Evolutionary conservation across 176 grass and related monocot species (phyloP), one percentile per base, ranked within the genome.

Genomic region (Carex pumila): DNA sequence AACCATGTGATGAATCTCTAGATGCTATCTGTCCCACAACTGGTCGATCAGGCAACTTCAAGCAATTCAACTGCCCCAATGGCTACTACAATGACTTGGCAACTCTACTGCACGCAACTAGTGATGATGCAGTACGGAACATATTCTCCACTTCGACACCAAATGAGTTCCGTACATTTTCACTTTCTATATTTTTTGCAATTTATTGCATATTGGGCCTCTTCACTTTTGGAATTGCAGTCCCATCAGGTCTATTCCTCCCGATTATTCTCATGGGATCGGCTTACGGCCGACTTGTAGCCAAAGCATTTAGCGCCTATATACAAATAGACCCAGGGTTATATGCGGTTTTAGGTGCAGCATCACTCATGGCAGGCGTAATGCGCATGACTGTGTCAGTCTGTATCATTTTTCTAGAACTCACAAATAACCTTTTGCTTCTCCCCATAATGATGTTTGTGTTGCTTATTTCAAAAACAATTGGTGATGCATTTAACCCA

Each of bases 221-320:
- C 88, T 15, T 98, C 83, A 98, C 96, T 79, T 95, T 98, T 84
- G 92, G 96, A 81, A 98, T 98, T 70, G 96, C 96, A 17, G 96
- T 98, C 0, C 96, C 96, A 1, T 95, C 96, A 3, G 92, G 96
- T 0, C 89, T 98, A 60, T 98, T 98, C 89, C 93, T 98, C 18
- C 96, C 96, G 37, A 95, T 98, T 88, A 98, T 98, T 90, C 92
- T 98, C 84, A 95, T 98, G 88, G 96, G 96, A 65, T 92, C 96
- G 5, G 96, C 91, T 13, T 98, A 98, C 53, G 96, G 96, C 71
- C 91, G 96, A 79, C 90, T 98, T 18, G 2, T 85, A 0, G 92
- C 86, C 50, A 82, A 93, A 22, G 29, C 86, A 9, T 85, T 98
- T 39, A 10, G 25, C 1, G 8, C 31, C 1, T 68, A 84, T 73